phyloP scores from a whole-genome alignment of 2,329 filamentous ascomycete species.

The Colletotrichum horii region DNA sequence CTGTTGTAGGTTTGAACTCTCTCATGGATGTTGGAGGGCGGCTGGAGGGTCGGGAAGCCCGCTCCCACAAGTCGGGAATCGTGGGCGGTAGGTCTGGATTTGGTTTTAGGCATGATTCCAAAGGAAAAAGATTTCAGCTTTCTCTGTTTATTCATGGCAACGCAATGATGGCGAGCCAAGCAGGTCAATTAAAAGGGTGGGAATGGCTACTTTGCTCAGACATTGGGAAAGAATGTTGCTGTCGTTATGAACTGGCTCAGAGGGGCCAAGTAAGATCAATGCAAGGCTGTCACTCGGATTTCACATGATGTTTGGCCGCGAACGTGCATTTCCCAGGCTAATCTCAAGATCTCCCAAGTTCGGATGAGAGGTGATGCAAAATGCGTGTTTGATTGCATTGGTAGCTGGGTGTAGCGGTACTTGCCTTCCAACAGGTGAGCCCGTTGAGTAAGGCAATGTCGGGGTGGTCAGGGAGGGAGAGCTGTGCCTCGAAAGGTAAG shows the following conservation, averaged over 20 bases:
- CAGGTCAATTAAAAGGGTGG: slow-evolving; percentile 20
- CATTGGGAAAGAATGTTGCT: slow-evolving; percentile 16
- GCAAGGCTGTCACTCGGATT: not conserved
- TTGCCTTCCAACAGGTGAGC: not conserved
- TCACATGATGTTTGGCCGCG: not conserved
- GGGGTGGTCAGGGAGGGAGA: not conserved
- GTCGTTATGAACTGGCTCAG: slow-evolving; percentile 5
- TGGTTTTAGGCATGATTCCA: slow-evolving; percentile 23
- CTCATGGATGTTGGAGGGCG: not conserved
- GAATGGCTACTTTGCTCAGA: slow-evolving; percentile 22
- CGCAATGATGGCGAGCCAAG: slow-evolving; percentile 20
- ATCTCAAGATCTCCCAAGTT: not conserved
- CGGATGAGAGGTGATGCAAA: not conserved
- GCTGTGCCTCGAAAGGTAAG: not conserved
- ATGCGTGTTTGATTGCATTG: not conserved
- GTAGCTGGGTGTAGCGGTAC: not conserved
- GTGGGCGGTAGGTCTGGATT: slow-evolving; percentile 13
- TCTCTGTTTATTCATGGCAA: slow-evolving; percentile 21
- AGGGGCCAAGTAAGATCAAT: slow-evolving; percentile 4
- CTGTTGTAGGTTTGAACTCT: not conserved
- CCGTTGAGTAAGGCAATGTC: not conserved
- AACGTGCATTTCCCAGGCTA: not conserved
- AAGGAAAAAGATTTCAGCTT: slow-evolving; percentile 22
- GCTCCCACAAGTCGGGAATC: slow-evolving; percentile 5
- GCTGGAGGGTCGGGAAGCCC: slow-evolving; percentile 9